Evolutionary conservation across 768 basidiomycete genomes (phyloP).

Genomic region (Leccinum sublutescens): DNA sequence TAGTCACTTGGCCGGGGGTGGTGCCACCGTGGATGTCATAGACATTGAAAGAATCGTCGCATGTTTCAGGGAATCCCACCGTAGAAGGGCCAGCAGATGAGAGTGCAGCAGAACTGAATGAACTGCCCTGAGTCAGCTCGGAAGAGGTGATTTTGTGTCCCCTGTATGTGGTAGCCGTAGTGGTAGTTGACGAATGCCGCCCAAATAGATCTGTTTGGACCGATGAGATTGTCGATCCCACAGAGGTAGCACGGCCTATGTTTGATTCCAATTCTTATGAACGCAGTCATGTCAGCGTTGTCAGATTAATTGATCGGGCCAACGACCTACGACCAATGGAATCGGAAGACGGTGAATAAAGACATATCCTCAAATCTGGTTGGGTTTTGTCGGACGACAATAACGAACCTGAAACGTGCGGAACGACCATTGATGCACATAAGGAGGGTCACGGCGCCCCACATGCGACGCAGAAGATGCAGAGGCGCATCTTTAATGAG

Average conservation of each 20-base stretch:
- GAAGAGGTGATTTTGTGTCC: slow-evolving; percentile 18
- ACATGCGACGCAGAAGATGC: no score
- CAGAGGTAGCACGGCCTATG: slow-evolving; percentile 28
- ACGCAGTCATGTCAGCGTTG: slow-evolving; percentile 4
- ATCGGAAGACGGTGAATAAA: slow-evolving; percentile 20
- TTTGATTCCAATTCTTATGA: slow-evolving; percentile 17
- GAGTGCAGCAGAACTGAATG: slow-evolving; percentile 17
- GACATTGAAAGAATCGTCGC: slow-evolving; percentile 19
- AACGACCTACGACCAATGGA: slow-evolving; percentile 23
- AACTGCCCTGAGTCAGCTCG: slow-evolving; percentile 12
- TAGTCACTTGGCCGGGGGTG: slow-evolving; percentile 22
- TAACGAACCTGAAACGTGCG: no score
- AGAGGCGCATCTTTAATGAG: no score
- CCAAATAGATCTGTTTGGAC: slow-evolving; percentile 23
- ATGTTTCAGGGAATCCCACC: slow-evolving; percentile 15
- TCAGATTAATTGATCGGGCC: not conserved
- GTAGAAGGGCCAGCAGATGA: slow-evolving; percentile 27
- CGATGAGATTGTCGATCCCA: slow-evolving; percentile 30
- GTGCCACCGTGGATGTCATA: slow-evolving; percentile 14
- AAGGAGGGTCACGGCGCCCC: no score
- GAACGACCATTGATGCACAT: no score
- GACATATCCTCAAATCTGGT: no score
- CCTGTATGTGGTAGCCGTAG: slow-evolving; percentile 24
- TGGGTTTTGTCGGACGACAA: no score
- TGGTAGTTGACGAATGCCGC: slow-evolving; percentile 27